Conservation (phyloP, 1,139 yeast genomes). For the Scheffersomyces lignicola region DNA sequence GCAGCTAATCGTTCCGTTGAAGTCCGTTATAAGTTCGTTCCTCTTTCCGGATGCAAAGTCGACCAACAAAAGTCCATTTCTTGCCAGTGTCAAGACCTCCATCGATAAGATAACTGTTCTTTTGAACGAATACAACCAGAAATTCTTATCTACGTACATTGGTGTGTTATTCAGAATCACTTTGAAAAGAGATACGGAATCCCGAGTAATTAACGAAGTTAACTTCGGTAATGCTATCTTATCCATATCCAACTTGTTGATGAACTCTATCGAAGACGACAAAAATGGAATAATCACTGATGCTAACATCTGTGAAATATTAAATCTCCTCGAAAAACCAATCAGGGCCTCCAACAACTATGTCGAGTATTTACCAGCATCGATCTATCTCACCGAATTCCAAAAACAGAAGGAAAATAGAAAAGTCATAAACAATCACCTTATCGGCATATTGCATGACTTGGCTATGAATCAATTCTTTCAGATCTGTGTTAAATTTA, state of each 20-base stretch:
- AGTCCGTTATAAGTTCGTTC: constrained; percentile 10
- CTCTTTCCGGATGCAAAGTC: neutral
- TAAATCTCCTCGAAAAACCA: constrained; percentile 60
- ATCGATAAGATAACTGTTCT: constrained; percentile 8
- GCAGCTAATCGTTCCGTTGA: constrained; percentile 15
- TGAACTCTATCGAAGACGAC: constrained; percentile 67
- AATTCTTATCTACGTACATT: constrained; percentile 29
- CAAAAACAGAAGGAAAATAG: constrained; percentile 15
- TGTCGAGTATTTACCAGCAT: constrained; percentile 42
- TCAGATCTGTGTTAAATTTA: constrained; percentile 62
- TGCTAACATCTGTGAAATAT: constrained; percentile 53
- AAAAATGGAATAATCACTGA: constrained; percentile 53
- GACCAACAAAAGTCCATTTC: constrained; percentile 2
- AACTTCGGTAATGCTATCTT: constrained; percentile 66
- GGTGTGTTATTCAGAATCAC: constrained; percentile 52
- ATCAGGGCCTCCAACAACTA: constrained; percentile 45
- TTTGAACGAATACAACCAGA: constrained; percentile 4
- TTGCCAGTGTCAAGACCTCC: constrained; percentile 6
- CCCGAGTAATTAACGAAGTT: constrained; percentile 57
- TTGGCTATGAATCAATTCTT: constrained; percentile 62
- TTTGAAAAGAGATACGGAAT: constrained; percentile 55
- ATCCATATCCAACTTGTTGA: constrained; percentile 55
- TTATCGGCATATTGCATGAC: constrained; percentile 59
- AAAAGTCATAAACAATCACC: constrained; percentile 29
- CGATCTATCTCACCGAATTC: constrained; percentile 40